Evolutionary conservation across 2,329 filamentous ascomycete genomes (phyloP), one percentile per base, ranked within the genome.

Genomic region (Colletotrichum sidae): DNA sequence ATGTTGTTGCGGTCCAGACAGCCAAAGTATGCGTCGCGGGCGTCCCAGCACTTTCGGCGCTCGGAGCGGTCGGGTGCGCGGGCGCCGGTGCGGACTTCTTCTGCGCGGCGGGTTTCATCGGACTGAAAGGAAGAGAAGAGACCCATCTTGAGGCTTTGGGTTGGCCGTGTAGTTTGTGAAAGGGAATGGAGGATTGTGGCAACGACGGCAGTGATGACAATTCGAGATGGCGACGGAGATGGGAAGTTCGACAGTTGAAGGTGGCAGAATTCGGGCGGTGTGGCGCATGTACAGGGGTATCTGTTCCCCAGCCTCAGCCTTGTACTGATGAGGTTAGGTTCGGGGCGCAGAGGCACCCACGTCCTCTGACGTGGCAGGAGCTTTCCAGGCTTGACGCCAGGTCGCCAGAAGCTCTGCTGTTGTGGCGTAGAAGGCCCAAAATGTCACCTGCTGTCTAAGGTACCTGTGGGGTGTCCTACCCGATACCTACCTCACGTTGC

Each of bases 1-100:
- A 99, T 95, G 74, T 85, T 81, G 82, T 94, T 85, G 70, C 86
- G 86, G 79, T 98, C 94, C 50, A 99, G 86, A 75, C 96, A 99
- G 70, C 83, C 81, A 79, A 97, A 98, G 85, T 96, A 98, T 68
- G 81, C 80, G 80, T 99, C 96, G 70, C 96, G 89, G 51, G 92
- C 90, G 73, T 93, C 91, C 92, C 95, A 99, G 87, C 96, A 99
- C 74, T 87, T 84, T 72, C 89, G 84, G 74, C 96, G 90, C 77
- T 94, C 92, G 69, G 86, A 88, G 69, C 95, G 90, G 75, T 93
- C 92, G n/a, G 96, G 96, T 6, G 94, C 93, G 72, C 94, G 83
- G 69, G 81, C 78, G 71, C 86, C 86, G 68, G 78, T 77, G 75
- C 86, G 85, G 70, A 88, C 82, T 70, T 84, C 84, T 68, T 84